phyloP scores from a whole-genome alignment of 2,329 filamentous ascomycete species.

The Colletotrichum paranaense region DNA sequence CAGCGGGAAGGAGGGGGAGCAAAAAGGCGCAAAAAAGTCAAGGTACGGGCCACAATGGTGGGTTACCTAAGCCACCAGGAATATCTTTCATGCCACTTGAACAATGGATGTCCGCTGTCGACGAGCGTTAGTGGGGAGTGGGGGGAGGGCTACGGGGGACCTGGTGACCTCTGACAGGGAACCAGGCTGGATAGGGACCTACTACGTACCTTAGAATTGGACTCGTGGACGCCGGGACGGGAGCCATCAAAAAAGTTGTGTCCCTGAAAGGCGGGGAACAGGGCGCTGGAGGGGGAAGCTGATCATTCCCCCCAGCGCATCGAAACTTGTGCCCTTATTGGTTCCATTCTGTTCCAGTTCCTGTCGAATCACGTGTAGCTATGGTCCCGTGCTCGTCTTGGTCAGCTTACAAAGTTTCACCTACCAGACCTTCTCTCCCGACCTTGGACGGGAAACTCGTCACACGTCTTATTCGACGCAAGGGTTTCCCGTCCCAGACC shows the following conservation, averaged over 20 bases:
- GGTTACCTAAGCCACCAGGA: background rate
- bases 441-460: background rate
- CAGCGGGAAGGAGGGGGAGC: no score
- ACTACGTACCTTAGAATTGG: background rate
- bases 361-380: background rate
- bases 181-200: background rate
- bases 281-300: slow-evolving; percentile 20
- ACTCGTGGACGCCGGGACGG: background rate
- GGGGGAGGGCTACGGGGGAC: slow-evolving; percentile 11
- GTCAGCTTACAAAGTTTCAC: background rate
- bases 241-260: background rate
- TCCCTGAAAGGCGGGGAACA: slow-evolving; percentile 22
- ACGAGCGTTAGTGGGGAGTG: background rate
- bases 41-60: background rate
- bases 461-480: slow-evolving; percentile 4
- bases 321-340: slow-evolving; percentile 2
- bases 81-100: no score
- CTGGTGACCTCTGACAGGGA: background rate
- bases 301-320: background rate
- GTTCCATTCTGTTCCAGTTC: background rate
- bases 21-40: background rate
- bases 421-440: background rate
- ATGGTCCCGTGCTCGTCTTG: background rate
- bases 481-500: background rate
- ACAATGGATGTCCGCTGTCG: background rate